Percentiles rank a stretch among this genome's conserved stretches.
phyloP scores from a whole-genome alignment of 129 eudicot genomes.

The Lactuca sativa region DNA sequence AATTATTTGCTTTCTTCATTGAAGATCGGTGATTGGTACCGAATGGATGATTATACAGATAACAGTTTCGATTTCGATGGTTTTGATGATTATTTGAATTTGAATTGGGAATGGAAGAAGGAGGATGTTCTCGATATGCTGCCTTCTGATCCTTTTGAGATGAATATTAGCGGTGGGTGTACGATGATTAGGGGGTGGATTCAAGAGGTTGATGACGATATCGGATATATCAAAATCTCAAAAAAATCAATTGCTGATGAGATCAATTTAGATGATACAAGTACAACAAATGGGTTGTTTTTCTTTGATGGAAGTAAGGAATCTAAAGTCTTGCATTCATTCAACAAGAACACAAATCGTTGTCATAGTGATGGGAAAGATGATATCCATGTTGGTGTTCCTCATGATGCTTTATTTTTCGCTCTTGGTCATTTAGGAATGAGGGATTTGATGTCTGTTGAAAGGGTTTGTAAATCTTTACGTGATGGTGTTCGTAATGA shows the following conservation, averaged over 20 bases:
- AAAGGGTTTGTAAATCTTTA: constrained; percentile 66
- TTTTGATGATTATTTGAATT: constrained; percentile 30
- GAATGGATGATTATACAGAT: constrained; percentile 30
- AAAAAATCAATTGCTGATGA: constrained; percentile 32
- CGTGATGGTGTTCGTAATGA: constrained; percentile 53
- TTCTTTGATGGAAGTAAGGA: constrained; percentile 21
- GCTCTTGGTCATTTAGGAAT: constrained; percentile 60
- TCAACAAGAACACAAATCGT: constrained; percentile 9
- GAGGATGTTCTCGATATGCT: constrained; percentile 47
- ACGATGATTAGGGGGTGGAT: constrained; percentile 45
- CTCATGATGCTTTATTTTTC: constrained; percentile 51
- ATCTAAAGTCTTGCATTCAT: constrained; percentile 8
- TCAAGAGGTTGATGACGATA: constrained; percentile 46
- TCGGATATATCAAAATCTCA: constrained; percentile 24
- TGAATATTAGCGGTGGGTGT: constrained; percentile 40
- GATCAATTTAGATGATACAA: constrained; percentile 22
- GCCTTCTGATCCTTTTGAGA: constrained; percentile 58
- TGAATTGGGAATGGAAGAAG: constrained; percentile 33
- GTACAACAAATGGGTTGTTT: constrained; percentile 7
- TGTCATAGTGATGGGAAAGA: not conserved
- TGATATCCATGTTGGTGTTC: constrained; percentile 35
- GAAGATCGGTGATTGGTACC: constrained; percentile 31
- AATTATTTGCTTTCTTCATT: constrained; percentile 26
- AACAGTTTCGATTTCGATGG: constrained; percentile 14
- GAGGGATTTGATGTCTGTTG: constrained; percentile 64